Base-by-base conservation (phyloP, 257 asterid species). In the Fraxinus americana region DNA sequence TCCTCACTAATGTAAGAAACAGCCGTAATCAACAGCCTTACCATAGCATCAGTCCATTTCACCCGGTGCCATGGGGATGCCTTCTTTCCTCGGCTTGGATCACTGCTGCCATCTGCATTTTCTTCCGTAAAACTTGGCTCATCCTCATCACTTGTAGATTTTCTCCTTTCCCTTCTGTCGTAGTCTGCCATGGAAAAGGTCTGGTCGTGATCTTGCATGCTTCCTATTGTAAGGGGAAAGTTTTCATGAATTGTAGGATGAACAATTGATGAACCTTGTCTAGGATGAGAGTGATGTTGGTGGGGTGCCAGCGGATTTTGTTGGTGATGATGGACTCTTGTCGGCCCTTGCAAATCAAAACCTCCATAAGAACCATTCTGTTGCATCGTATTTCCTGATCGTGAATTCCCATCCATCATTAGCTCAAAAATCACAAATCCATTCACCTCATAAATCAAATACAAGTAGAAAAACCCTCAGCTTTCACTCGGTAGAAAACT, bases 121-220 rank as follows among this genome's bases (percentile, higher is more conserved):
- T 89, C 97, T 48, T 92, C 97, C 0, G 75, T 73, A 57, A 85
- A 85, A 82, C 89, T 86, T 2, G 89, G 89, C 48, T 92, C 97
- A 39, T 92, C 97, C 21, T 92, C 96, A 75, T 92, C 97, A 48
- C 97, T 92, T 5, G 67, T 80, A 8, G 84, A 87, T 77, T 87
- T 89, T 0, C 80, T 81, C 71, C 86, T 80, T 38, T 91, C 90
- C 12, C 54, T 79, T 78, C 87, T 87, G 38, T 70, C 83, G 43
- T 81, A 87, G 76, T 91, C 92, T 0, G 82, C 71, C 77, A 82
- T 14, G 3, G 86, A 79, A 54, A 86, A 70, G 10, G 84, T 80
- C 27, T 74, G 93, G 71, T 87, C 90, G 32, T 75, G 70, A 38
- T 86, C 94, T 68, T 82, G 94, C 68, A 70, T 70, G 71, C 82